Conservation (phyloP, 768 basidiomycete genomes). For the Hydnum rufescens region DNA sequence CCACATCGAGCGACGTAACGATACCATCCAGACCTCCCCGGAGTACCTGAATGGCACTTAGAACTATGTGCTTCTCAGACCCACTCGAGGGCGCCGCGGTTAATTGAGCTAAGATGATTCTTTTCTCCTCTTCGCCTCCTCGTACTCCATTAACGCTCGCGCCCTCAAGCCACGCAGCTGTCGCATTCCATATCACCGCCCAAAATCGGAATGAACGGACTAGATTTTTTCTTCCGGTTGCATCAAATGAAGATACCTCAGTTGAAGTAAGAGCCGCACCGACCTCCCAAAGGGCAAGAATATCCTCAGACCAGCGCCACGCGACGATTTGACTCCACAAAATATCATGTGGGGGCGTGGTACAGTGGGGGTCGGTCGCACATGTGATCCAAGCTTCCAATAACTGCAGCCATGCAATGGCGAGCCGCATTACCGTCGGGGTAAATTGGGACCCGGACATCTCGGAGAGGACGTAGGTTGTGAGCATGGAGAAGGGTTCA, state of each 20-base stretch:
- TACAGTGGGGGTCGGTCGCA: slow-evolving; percentile 78
- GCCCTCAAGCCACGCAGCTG: slow-evolving; percentile 61
- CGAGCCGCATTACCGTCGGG: too few species aligned
- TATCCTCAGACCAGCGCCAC: slow-evolving; percentile 52
- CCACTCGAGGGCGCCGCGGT: background rate
- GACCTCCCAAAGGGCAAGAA: slow-evolving; percentile 18
- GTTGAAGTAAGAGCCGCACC: background rate
- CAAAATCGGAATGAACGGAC: slow-evolving; percentile 21
- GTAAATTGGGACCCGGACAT: too few species aligned
- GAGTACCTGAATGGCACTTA: too few species aligned
- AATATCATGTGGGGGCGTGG: slow-evolving; percentile 70
- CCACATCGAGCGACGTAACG: too few species aligned
- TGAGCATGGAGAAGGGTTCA: too few species aligned
- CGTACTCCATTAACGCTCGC: slow-evolving; percentile 46
- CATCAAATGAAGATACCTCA: slow-evolving; percentile 12
- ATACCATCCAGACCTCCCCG: too few species aligned
- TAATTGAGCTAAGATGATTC: slow-evolving; percentile 7
- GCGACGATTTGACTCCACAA: slow-evolving; percentile 74
- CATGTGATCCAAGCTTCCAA: slow-evolving; percentile 59
- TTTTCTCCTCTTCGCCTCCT: slow-evolving; percentile 45
- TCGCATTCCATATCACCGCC: slow-evolving; percentile 28
- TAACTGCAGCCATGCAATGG: slow-evolving; percentile 35
- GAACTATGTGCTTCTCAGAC: background rate
- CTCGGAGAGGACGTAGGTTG: too few species aligned
- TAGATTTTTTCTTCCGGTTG: too few species aligned